Percentiles rank a stretch among this genome's conserved stretches.
phyloP scores from a whole-genome alignment of 169 alveolate genomes.

The Eimeria acervulina region DNA sequence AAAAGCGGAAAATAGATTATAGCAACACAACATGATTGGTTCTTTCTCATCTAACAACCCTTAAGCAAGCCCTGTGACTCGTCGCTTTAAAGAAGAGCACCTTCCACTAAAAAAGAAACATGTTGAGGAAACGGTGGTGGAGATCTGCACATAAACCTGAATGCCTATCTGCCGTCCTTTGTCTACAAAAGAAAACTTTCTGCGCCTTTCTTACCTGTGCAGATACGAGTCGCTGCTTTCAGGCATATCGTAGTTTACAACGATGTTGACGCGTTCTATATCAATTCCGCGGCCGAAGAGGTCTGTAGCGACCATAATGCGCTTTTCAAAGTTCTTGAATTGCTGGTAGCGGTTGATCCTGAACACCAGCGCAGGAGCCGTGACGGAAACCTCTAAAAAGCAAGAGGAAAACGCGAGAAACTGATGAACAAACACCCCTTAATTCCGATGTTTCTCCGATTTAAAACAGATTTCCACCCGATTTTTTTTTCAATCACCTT shows the following conservation, averaged over 20 bases:
- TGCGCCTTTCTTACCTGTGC: slow-evolving; percentile 85
- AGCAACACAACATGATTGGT: no score
- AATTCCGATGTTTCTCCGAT: neutral
- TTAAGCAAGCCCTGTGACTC: no score
- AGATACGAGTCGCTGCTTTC: slow-evolving; percentile 91
- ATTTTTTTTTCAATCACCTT: slow-evolving; percentile 85
- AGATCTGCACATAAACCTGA: neutral
- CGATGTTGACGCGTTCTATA: slow-evolving; percentile 99
- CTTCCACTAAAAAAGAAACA: no score
- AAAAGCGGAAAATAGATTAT: neutral
- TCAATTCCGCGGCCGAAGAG: slow-evolving; percentile 99
- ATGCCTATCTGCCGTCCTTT: no score
- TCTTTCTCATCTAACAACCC: no score
- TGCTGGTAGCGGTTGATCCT: slow-evolving; percentile 97
- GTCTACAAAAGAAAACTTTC: no score
- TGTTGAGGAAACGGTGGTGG: no score
- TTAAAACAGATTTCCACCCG: neutral
- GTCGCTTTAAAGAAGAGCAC: no score
- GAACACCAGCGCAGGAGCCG: slow-evolving; percentile 38
- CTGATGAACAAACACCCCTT: neutral
- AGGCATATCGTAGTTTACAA: slow-evolving; percentile 99
- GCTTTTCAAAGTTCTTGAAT: slow-evolving; percentile 98
- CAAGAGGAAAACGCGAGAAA: neutral
- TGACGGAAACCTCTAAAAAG: neutral
- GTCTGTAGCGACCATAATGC: slow-evolving; percentile 99